Evolutionary conservation across 2,329 filamentous ascomycete genomes (phyloP), one percentile per base, ranked within the genome.

Genomic region (Sporothrix brasiliensis): DNA sequence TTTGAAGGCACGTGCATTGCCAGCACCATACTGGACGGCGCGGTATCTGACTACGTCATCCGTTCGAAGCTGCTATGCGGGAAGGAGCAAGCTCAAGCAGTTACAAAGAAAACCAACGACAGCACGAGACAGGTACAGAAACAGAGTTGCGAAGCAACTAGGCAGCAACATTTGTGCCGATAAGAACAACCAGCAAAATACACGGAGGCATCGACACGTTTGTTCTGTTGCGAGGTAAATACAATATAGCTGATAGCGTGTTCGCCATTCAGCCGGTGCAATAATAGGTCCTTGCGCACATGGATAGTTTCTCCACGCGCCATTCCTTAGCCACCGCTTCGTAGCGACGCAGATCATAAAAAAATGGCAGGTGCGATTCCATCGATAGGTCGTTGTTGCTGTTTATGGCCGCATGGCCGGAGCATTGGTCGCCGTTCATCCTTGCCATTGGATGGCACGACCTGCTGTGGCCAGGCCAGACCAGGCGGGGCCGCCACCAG

Each of bases 31-130:
- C 1, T 34, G 34, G 5, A 9, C 47, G 44, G 44, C 27, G 41
- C 44, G 44, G 24, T 65, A 49, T 50, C 61, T 50, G 47, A 50
- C 61, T 67, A 67, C 63, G 63, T 67, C 63, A 67, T 67, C 63
- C 19, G 30, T 41, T 27, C 47, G 34, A 34, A 24, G 34, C 34
- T 34, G 49, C 19, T 53, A 41, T 49, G 63, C n/a, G 39, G 44
- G 44, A 65, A 50, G 61, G 61, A 65, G 49, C 63, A 52, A 41
- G 47, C 63, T 67, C 63, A n/a, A 41, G 44, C 50, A 34, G 7
- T 34, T 34, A 50, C 61, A 65, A 50, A 50, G 39, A 63, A 27
- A 27, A 61, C 58, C 58, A 27, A 47, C 5, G n/a, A 34, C 10
- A 4, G 39, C 53, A 41, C 3, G n/a, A 50, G 50, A n/a, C 24